Evolutionary conservation across 1,284 basidiomycete species (phyloP), one percentile per base, ranked within the genome.

Genomic region (Marasmius oreades): DNA sequence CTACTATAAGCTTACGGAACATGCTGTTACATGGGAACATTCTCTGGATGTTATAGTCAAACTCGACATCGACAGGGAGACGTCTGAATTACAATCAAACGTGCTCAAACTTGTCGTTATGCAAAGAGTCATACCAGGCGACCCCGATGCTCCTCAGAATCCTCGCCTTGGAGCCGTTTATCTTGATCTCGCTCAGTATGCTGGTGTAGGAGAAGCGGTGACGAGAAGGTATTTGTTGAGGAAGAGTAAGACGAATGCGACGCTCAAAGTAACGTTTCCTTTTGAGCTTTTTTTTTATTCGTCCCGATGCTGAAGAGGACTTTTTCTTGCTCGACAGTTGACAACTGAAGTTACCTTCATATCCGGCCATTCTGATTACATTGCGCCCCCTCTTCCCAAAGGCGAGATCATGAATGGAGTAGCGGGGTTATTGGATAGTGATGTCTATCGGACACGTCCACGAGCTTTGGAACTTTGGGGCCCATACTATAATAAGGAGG

Each of bases 231-330:
- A 91, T 68, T 77, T 93, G 14, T 73, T 93, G 6, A 75, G 82
- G 53, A 80, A 90, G 62, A 90, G 86, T 67, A 89, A 88, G 70
- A 90, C 85, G 44, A 93, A 93, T 61, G 88, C 90, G 0, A 87
- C 85, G 1, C 76, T 93, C 51, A 86, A 85, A 74, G 83, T 86
- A 55, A 31, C 28, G 28, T 31, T 31, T 31, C 28, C 10, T 31
- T 31, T 31, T 31, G n/a, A n/a, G n/a, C n/a, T 23, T 16, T 14
- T n/a, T 11, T 16, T 50, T 16, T n/a, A 26, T n/a, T 31, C 2
- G 24, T n/a, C 26, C n/a, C 2, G 12, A 52, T 51, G 28, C 42
- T 22, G 36, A 52, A 28, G 36, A 12, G 53, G 12, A n/a, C 20
- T 44, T 57, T 53, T 53, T 52, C 43, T 46, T 11, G 34, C 12